phyloP scores from a whole-genome alignment of 805 yeast genomes.

The Brettanomyces naardenensis region DNA sequence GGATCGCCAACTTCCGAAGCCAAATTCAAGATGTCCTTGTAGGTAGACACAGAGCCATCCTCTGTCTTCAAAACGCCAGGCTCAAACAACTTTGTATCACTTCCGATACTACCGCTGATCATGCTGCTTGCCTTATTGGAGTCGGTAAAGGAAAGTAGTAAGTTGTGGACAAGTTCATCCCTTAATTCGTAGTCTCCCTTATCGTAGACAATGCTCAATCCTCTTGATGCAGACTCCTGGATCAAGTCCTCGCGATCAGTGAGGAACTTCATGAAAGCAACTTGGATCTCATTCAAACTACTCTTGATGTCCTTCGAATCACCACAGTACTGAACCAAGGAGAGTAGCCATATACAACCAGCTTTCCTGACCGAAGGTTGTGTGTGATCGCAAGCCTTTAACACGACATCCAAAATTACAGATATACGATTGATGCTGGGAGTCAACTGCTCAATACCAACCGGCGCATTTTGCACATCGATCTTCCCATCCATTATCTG shows the following conservation, averaged over 20 bases:
- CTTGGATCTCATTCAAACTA: slow-evolving; percentile 55
- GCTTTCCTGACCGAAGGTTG: slow-evolving; percentile 71
- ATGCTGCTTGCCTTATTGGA: slow-evolving; percentile 37
- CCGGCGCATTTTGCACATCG: slow-evolving; percentile 40
- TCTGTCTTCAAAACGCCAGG: slow-evolving; percentile 73
- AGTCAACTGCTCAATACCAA: slow-evolving; percentile 7
- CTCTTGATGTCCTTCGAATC: slow-evolving; percentile 31
- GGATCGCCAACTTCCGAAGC: slow-evolving; percentile 97
- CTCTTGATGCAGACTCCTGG: slow-evolving; percentile 92
- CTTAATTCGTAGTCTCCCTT: slow-evolving; percentile 59
- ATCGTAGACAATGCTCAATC: slow-evolving; percentile 75
- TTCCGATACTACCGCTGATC: slow-evolving; percentile 60
- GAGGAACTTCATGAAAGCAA: slow-evolving; percentile 67
- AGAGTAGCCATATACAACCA: slow-evolving; percentile 79
- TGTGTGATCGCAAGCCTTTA: slow-evolving; percentile 49
- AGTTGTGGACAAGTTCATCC: slow-evolving; percentile 64
- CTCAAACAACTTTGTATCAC: slow-evolving; percentile 79
- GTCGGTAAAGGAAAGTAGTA: slow-evolving; percentile 73
- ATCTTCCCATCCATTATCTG: slow-evolving; percentile 39
- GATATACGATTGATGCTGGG: slow-evolving; percentile 8
- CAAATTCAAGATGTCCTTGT: slow-evolving; percentile 77
- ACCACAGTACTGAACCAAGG: slow-evolving; percentile 70
- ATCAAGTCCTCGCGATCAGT: slow-evolving; percentile 77
- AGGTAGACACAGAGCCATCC: slow-evolving; percentile 83
- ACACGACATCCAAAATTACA: slow-evolving; percentile 37